Evolutionary conservation across 2,329 filamentous ascomycete species (phyloP).

Genomic region (Cyphellophora europaea): DNA sequence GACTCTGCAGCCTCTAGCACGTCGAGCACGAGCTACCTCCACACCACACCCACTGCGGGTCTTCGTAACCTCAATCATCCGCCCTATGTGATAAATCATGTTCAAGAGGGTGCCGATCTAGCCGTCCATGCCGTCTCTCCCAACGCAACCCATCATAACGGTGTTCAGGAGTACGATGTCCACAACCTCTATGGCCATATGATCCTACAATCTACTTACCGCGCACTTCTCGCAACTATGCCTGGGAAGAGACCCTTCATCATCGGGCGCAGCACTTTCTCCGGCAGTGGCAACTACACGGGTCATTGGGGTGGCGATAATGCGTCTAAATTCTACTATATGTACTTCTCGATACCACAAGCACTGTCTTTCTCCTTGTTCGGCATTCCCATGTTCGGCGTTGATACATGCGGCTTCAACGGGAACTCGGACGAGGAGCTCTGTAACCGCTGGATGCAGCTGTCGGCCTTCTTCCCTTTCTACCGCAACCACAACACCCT

Average conservation of each 20-base stretch:
- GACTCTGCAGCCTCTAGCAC: constrained; percentile 23
- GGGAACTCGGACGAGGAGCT: constrained; percentile 60
- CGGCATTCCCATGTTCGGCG: constrained; percentile 68
- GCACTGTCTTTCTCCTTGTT: constrained; percentile 66
- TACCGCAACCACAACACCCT: constrained; percentile 67
- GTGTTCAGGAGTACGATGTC: constrained; percentile 64
- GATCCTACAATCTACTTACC: constrained; percentile 68
- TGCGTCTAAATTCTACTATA: constrained; percentile 58
- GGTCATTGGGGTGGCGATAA: constrained; percentile 82
- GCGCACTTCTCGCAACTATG: constrained; percentile 55
- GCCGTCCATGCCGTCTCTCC: constrained; percentile 64
- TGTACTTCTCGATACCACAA: constrained; percentile 70
- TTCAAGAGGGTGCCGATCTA: constrained; percentile 54
- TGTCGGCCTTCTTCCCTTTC: constrained; percentile 67
- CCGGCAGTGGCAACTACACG: constrained; percentile 64
- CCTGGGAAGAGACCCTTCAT: constrained; percentile 70
- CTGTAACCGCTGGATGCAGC: constrained; percentile 65
- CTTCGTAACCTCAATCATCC: constrained; percentile 61
- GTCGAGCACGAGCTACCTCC: constrained; percentile 40
- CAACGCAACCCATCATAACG: constrained; percentile 68
- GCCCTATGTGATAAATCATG: constrained; percentile 67
- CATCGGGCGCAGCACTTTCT: constrained; percentile 73
- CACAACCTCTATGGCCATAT: constrained; percentile 72
- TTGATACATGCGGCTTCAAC: constrained; percentile 61
- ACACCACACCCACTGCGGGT: constrained; percentile 53